Evolutionary conservation across 306 rosid genomes (phyloP), one percentile per base, ranked within the genome.

Genomic region (Notholithocarpus densiflorus): DNA sequence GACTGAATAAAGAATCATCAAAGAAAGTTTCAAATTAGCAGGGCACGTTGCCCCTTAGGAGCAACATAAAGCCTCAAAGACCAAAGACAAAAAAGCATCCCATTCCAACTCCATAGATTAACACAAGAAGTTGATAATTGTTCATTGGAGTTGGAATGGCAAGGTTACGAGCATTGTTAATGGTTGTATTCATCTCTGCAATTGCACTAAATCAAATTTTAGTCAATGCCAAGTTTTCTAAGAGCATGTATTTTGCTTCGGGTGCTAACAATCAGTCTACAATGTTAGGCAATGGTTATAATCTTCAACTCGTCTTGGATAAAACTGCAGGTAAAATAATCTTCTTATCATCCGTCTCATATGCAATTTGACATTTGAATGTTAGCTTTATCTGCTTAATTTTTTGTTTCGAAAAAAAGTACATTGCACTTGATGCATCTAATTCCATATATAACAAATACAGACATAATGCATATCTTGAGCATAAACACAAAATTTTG

Each of bases 221-320:
- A 2, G 94, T 88, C 3, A 82, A 90, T 70, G 96, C 94, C 15
- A 75, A 45, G 23, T 29, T 85, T 68, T 75, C 87, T n/a, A 68
- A 87, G 73, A 90, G 89, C 86, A 90, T 88, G 94, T 80, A 76
- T 77, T 34, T 94, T 72, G 81, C 81, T 4, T 88, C 94, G 92
- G 97, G 97, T 55, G n/a, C 48, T 86, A 84, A 60, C 91, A 86
- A 14, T 85, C 93, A 24, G 17, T 86, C 96, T 20, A 9, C 73
- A 61, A 26, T 92, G 78, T 75, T 71, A 77, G 85, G 89, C 48
- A 60, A 59, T 21, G 81, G 94, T 57, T 94, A 90, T 7, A 90
- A 88, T 61, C 94, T 92, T 43, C 86, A 86, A 56, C 97, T 94
- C 57, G 93, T 88, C 75, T 85, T 94, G 65, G 91, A 90, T 85